Conservation (phyloP, 495 filamentous ascomycete species). For the Podospora appendiculata region DNA sequence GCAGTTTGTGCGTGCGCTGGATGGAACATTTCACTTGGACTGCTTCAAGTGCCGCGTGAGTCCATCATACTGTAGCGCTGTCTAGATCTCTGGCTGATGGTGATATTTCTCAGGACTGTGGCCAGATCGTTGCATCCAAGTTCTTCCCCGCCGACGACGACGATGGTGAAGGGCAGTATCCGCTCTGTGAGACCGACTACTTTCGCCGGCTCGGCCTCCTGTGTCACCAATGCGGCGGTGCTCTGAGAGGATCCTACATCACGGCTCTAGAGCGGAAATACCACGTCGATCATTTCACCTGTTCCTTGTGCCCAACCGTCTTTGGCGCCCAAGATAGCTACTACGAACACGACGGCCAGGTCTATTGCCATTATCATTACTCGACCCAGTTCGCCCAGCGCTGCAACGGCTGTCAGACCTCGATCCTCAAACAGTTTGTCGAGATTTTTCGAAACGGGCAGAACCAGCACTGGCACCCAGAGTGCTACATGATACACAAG, state of each 20-base stretch:
- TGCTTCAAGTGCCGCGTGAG: conserved; percentile 96
- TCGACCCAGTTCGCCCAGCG: conserved; percentile 94
- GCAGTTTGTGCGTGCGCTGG: conserved; percentile 90
- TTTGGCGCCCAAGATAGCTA: conserved; percentile 98
- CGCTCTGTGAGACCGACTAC: conserved; percentile 96
- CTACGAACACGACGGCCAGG: conserved; percentile 93
- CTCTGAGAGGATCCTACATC: conserved; percentile 94
- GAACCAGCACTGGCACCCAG: conserved; percentile 99
- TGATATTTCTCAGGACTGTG: conserved; percentile 66
- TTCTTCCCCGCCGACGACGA: conserved; percentile 97
- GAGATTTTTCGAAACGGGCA: conserved; percentile 96
- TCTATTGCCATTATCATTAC: conserved; percentile 99
- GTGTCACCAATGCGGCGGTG: conserved; percentile 86
- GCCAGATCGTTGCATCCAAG: conserved; percentile 92
- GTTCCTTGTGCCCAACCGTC: conserved; percentile 91
- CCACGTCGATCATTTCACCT: conserved; percentile 99
- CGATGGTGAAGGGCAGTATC: conserved; percentile 77
- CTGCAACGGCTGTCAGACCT: conserved; percentile 92
- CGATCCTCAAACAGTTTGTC: conserved; percentile 99
- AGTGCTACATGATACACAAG: conserved; percentile 99
- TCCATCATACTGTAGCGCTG: conserved; percentile 6
- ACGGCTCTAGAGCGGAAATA: conserved; percentile 97
- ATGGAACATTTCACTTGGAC: conserved; percentile 90
- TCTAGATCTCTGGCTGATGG: not conserved
- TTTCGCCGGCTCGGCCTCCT: conserved; percentile 87